Base-by-base conservation (phyloP, 371 early-diverging fungal genomes). In the Zopfochytrium polystomum region DNA sequence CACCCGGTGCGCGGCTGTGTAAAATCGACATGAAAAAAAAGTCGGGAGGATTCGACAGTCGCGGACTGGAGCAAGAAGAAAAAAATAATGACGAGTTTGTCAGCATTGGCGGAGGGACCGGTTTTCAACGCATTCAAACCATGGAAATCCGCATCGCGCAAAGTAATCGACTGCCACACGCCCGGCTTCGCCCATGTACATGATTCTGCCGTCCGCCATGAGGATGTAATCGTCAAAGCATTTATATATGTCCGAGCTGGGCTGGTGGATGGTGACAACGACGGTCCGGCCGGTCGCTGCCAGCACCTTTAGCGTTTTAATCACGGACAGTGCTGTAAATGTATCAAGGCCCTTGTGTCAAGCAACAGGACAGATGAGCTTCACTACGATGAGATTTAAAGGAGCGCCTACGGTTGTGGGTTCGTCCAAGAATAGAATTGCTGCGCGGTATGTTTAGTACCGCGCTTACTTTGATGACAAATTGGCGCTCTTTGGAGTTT, bases 341-440 rank as follows among this genome's bases (percentile, higher is more conserved):
- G 7, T 25, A 25, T 52, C 31, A 13, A 46, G 1, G 6, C 42
- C 55, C 30, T 35, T 5, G n/a, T 32, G 9, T 6, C 30, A 11
- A n/a, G 4, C n/a, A 49, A n/a, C 47, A 20, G 15, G 6, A 31
- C 7, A 23, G 2, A 11, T 33, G 31, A n/a, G n/a, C n/a, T n/a
- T n/a, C n/a, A n/a, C n/a, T n/a, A n/a, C n/a, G n/a, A n/a, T n/a
- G n/a, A n/a, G n/a, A n/a, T n/a, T n/a, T n/a, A n/a, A n/a, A n/a
- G n/a, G n/a, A 58, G 30, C 20, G 13, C 43, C 31, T 53, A 52
- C 62, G 38, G 43, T 55, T n/a, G 75, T 78, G 38, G 93, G 93
- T 66, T 95, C 95, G 65, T 96, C 96, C 60, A 95, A 69, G 60
- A 95, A 91, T 55, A 95, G 66, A 25, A 94, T 81, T 11, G 85